Conservation (phyloP, 1,284 basidiomycete genomes). For the Mycosarcoma mackinlayi region DNA sequence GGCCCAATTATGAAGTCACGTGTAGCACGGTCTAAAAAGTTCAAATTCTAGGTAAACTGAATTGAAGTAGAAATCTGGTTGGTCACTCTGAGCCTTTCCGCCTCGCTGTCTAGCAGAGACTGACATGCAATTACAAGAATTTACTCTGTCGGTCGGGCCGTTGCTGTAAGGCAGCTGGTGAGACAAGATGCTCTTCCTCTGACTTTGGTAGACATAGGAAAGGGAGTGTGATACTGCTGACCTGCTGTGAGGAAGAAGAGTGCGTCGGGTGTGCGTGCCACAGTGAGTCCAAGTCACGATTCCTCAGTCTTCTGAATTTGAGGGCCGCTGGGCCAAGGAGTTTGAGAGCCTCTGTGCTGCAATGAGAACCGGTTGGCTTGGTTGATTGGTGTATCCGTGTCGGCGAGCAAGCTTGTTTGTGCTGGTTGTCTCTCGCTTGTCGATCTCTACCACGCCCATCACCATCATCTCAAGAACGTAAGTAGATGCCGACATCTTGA, state of each 20-base stretch:
- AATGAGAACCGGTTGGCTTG: too few relatives aligned
- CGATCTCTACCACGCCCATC: constrained; percentile 44
- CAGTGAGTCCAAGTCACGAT: too few relatives aligned
- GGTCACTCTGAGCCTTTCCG: too few relatives aligned
- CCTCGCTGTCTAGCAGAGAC: not conserved
- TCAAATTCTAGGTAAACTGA: too few relatives aligned
- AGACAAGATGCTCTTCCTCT: too few relatives aligned
- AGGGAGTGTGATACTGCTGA: too few relatives aligned
- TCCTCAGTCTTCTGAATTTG: not conserved
- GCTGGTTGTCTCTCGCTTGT: constrained; percentile 13
- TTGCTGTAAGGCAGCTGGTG: too few relatives aligned
- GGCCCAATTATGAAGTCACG: too few relatives aligned
- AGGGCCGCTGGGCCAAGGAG: not conserved
- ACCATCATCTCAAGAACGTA: constrained; percentile 54
- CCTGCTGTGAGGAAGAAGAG: too few relatives aligned
- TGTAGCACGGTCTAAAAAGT: not conserved
- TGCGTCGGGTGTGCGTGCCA: too few relatives aligned
- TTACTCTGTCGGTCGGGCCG: too few relatives aligned
- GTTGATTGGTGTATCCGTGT: not conserved
- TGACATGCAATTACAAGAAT: not conserved
- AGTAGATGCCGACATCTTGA: constrained; percentile 19
- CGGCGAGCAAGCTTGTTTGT: not conserved
- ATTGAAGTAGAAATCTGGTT: not conserved
- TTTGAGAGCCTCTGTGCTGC: not conserved
- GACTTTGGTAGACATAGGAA: too few relatives aligned